Conservation (phyloP, 1,284 basidiomycete genomes). For the Puccinia triticina region DNA sequence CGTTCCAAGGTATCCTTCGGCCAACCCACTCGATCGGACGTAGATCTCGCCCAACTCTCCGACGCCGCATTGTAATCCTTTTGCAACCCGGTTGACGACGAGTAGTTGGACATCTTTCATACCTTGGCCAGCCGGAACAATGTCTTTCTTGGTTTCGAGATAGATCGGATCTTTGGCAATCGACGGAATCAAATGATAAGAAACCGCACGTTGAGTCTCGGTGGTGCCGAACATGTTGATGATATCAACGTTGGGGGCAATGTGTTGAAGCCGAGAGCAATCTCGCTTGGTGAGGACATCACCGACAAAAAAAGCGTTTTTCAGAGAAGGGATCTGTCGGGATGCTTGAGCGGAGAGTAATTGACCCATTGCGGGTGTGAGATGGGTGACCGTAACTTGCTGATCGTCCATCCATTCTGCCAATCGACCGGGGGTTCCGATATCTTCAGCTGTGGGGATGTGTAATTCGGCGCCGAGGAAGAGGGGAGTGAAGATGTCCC, state of each 20-base stretch:
- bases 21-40: conserved; percentile 91
- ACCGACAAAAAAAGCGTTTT: conserved; percentile 97
- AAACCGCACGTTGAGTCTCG: conserved; percentile 97
- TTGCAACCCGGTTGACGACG: conserved; percentile 91
- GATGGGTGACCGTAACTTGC: conserved; percentile 86
- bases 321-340: conserved; percentile 79
- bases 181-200: conserved; percentile 91
- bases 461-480: conserved; percentile 96
- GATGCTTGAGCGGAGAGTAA: conserved; percentile 94
- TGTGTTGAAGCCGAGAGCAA: conserved; percentile 88
- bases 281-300: conserved; percentile 98
- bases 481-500: conserved; percentile 98
- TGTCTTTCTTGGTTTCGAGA: conserved; percentile 91
- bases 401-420: conserved; percentile 98
- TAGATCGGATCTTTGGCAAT: conserved; percentile 84
- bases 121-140: conserved; percentile 95
- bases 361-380: conserved; percentile 99
- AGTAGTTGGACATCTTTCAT: conserved; percentile 98
- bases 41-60: conserved; percentile 99
- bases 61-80: conserved; percentile 83
- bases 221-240: conserved; percentile 99
- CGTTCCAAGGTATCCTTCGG: conserved; percentile 88
- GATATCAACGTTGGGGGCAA: conserved; percentile 88
- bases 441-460: conserved; percentile 95
- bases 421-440: conserved; percentile 91